Conservation (phyloP, 2,329 filamentous ascomycete species). For the Claviceps purpurea region DNA sequence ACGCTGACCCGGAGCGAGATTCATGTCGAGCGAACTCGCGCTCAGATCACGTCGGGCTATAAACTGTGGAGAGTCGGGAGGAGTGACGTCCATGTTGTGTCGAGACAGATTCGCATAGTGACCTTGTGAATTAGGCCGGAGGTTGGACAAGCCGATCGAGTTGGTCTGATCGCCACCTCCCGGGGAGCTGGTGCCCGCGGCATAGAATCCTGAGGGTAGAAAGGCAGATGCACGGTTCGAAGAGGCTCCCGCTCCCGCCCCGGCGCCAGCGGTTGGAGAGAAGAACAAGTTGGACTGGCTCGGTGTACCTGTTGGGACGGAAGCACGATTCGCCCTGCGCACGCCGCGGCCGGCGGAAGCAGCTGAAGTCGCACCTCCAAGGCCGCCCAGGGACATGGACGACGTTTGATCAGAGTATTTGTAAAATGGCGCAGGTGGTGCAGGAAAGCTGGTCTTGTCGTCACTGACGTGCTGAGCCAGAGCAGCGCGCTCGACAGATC, state of each 20-base stretch:
- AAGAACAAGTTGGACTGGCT: slow-evolving; percentile 75
- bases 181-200: slow-evolving; percentile 46
- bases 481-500: slow-evolving; percentile 79
- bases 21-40: slow-evolving; percentile 53
- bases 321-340: slow-evolving; percentile 38
- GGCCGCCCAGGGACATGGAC: slow-evolving; percentile 31
- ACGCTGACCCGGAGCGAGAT: slow-evolving; percentile 44
- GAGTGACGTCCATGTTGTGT: slow-evolving; percentile 35
- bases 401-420: slow-evolving; percentile 49
- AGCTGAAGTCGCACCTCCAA: slow-evolving; percentile 14
- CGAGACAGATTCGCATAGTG: slow-evolving; percentile 28
- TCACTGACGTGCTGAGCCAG: slow-evolving; percentile 56
- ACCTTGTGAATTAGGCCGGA: slow-evolving; percentile 45
- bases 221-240: slow-evolving; percentile 63
- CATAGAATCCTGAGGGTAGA: slow-evolving; percentile 84
- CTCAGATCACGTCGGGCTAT: slow-evolving; percentile 38
- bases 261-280: slow-evolving; percentile 66
- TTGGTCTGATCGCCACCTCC: slow-evolving; percentile 31
- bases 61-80: slow-evolving; percentile 51
- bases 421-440: slow-evolving; percentile 46
- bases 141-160: slow-evolving; percentile 47
- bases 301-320: slow-evolving; percentile 40
- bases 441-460: slow-evolving; percentile 52
- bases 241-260: slow-evolving; percentile 35
- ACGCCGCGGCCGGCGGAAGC: slow-evolving; percentile 33